Percentiles rank a stretch among this genome's conserved stretches.
Conservation (phyloP, 805 yeast species). For the Candida insectorum region DNA sequence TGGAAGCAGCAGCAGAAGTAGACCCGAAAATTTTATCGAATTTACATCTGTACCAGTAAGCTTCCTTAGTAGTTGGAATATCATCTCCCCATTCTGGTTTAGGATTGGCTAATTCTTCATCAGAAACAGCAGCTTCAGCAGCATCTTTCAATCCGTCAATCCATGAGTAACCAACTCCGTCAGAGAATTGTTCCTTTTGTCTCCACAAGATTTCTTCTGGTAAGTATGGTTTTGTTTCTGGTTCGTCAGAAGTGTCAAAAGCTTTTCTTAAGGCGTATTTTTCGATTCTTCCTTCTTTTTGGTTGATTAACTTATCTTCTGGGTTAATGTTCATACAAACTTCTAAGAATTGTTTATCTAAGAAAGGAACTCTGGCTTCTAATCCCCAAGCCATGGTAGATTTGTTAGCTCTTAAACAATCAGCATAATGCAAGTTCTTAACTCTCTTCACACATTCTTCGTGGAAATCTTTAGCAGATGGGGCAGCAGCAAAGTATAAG, state of each 20-base stretch:
- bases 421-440: slow-evolving; percentile 94
- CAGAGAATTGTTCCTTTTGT: slow-evolving; percentile 99
- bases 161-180: slow-evolving; percentile 99
- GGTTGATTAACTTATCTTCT: slow-evolving; percentile 79
- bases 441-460: slow-evolving; percentile 93
- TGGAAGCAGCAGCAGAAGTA: slow-evolving; percentile 74
- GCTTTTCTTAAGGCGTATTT: slow-evolving; percentile 97
- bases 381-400: slow-evolving; percentile 99
- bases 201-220: slow-evolving; percentile 98
- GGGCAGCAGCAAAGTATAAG: slow-evolving; percentile 95
- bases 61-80: slow-evolving; percentile 96
- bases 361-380: slow-evolving; percentile 99
- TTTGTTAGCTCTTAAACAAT: slow-evolving; percentile 98
- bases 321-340: slow-evolving; percentile 95
- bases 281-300: slow-evolving; percentile 75
- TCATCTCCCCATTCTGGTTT: slow-evolving; percentile 96
- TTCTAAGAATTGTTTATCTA: slow-evolving; percentile 89
- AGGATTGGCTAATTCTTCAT: slow-evolving; percentile 87
- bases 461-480: slow-evolving; percentile 90
- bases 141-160: slow-evolving; percentile 95
- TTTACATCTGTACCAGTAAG: slow-evolving; percentile 97
- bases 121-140: slow-evolving; percentile 81
- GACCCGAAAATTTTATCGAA: slow-evolving; percentile 87
- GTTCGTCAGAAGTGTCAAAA: slow-evolving; percentile 87
- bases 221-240: slow-evolving; percentile 74